Percentiles rank a stretch among this genome's conserved stretches.
These are phyloP conservation scores for Pythium pyrilobum DNA, from an alignment of 352 stramenopile species.

Conservation along the genomic window DNA sequence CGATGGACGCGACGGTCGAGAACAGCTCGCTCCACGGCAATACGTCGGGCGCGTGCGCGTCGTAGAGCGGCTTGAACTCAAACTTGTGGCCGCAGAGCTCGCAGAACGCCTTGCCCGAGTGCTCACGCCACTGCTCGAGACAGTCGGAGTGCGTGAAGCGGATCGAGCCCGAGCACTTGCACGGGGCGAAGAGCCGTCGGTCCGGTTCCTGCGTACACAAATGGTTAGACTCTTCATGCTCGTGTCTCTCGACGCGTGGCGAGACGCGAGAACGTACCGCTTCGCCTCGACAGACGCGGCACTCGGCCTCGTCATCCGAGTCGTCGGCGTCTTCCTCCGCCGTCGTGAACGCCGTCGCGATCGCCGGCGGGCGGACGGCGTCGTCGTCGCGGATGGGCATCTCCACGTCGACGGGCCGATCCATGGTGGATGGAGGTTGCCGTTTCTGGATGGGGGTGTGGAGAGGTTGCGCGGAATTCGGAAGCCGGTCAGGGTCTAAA, in stretches of 20 bases:
- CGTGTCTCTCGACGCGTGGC: too few species aligned
- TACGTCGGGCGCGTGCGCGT: constrained; percentile 75
- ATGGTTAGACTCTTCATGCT: too few species aligned
- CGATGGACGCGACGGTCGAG: constrained; percentile 70
- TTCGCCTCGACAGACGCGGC: constrained; percentile 91
- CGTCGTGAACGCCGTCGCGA: neutral
- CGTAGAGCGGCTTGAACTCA: constrained; percentile 91
- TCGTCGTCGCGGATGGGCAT: neutral
- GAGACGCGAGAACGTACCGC: constrained; percentile 38
- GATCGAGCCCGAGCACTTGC: constrained; percentile 95
- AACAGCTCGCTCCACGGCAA: constrained; percentile 87
- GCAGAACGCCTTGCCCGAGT: constrained; percentile 90
- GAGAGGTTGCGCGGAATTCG: too few species aligned
- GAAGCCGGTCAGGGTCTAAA: too few species aligned
- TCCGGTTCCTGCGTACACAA: constrained; percentile 37
- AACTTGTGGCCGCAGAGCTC: constrained; percentile 93
- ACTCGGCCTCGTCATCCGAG: constrained; percentile 87
- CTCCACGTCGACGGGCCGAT: neutral
- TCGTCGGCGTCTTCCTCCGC: constrained; percentile 6
- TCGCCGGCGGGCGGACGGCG: neutral
- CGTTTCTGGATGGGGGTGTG: too few species aligned
- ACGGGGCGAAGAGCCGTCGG: constrained; percentile 78
- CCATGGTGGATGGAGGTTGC: too few species aligned
- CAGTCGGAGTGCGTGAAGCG: constrained; percentile 93
- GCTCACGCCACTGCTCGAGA: constrained; percentile 91